Percentiles rank a stretch among this genome's conserved stretches.
Conservation (phyloP, 805 yeast genomes). For the Candida chauliodis region DNA sequence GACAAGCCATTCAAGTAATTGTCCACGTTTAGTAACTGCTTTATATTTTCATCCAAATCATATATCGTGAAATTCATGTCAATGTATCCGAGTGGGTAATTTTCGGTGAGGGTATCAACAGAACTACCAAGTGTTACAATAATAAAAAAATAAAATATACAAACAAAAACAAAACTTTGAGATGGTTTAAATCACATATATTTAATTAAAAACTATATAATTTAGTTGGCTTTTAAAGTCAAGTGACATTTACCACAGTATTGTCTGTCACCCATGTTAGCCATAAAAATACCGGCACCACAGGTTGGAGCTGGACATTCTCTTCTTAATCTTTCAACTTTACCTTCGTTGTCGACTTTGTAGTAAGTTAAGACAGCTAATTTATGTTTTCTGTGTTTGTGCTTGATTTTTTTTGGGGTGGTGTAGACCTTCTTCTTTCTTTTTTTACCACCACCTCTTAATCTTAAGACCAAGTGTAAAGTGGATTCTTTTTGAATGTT, state of each 20-base stretch:
- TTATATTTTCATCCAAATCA: constrained; percentile 62
- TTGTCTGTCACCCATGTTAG: constrained; percentile 97
- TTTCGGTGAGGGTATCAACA: too few relatives aligned
- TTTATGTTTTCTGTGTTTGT: constrained; percentile 99
- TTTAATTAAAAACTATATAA: constrained; percentile 6
- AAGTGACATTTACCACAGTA: constrained; percentile 99
- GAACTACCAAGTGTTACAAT: constrained; percentile 1
- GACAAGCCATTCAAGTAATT: constrained; percentile 67
- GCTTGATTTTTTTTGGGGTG: constrained; percentile 99
- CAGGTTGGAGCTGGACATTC: constrained; percentile 91
- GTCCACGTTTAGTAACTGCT: constrained; percentile 52
- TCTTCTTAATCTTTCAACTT: constrained; percentile 97
- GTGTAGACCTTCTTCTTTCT: constrained; percentile 99
- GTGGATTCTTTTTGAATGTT: constrained; percentile 99
- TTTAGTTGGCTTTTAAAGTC: constrained; percentile 60
- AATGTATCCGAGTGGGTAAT: not conserved
- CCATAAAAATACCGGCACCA: constrained; percentile 99
- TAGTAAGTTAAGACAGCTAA: constrained; percentile 98
- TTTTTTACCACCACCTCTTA: constrained; percentile 98
- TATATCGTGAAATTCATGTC: constrained; percentile 47
- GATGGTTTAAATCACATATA: too few relatives aligned
- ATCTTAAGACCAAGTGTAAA: constrained; percentile 90
- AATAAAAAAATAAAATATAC: too few relatives aligned
- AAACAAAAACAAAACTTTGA: too few relatives aligned
- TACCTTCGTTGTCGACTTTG: constrained; percentile 98